Base-by-base conservation (phyloP, 2,329 filamentous ascomycete species). In the Nannizziopsis barbatae region DNA sequence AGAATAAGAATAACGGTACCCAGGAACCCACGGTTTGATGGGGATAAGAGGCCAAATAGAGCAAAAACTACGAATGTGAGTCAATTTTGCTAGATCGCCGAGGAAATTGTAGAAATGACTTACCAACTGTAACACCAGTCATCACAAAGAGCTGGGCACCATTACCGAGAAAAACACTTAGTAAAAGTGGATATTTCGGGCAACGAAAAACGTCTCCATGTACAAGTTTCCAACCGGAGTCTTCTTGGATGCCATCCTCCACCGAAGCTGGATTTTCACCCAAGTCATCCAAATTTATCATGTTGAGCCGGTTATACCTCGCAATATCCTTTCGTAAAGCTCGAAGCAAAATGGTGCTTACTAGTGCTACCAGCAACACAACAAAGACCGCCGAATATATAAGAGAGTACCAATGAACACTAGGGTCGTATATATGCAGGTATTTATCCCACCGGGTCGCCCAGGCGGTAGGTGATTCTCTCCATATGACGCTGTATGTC, bases 381-480 rank as follows among this genome's bases (percentile, higher is more conserved):
- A 98, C 89, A 53, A 98, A 94, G 39, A 96, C 81, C 43, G 92
- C 86, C 32, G 89, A 95, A 68, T 95, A 95, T 69, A 96, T 85
- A 43, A 98, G 80, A 51, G 89, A 95, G 72, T 96, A 95, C 92
- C 92, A 98, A 67, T 98, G 92, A 58, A 98, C 96, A 73, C 92
- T 93, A 45, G 92, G 89, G 65, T 96, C 89, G 62, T 89, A 93
- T 27, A 98, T 90, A 61, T 96, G 90, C 32, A 98, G 76, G 64
- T 96, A 96, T 69, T 95, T 96, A 74, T 98, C 92, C 92, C 92
- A 98, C 55, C 92, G 80, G 10, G 92, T 98, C 22, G 92, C 92
- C 83, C 94, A 98, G 1, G 84, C 86, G 1, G 89, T 96, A 0
- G 75, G 62, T 0, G 88, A 95, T 56, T 81, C 79, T 50, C 76